A percentile compares a stretch with the other conserved stretches of the same genome.
phyloP scores from a whole-genome alignment of 345 rosid genomes.

The Populus alba region DNA sequence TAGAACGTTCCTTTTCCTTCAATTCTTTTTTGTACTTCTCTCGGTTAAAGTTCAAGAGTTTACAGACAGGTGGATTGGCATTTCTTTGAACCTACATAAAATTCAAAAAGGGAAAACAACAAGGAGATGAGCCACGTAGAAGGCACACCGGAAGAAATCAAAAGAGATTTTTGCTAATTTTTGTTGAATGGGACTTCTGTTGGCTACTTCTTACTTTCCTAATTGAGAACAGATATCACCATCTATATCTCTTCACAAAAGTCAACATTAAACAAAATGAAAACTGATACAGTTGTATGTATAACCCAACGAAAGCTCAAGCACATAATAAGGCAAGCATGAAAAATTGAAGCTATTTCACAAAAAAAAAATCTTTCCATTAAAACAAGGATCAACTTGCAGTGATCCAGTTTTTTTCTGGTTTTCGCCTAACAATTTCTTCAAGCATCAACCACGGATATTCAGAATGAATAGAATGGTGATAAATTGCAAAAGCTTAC shows the following conservation, averaged over 20 bases:
- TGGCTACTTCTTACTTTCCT: neutral
- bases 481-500: conserved; percentile 23
- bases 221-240: neutral
- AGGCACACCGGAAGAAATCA: neutral
- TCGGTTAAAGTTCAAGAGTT: conserved; percentile 50
- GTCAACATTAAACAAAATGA: neutral
- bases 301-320: neutral
- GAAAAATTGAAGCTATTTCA: too few species aligned
- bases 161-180: too few species aligned
- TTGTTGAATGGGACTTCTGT: neutral
- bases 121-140: neutral
- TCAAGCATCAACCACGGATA: neutral
- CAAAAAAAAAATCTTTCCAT: neutral
- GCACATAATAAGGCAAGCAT: too few species aligned
- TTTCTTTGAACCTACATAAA: conserved; percentile 45
- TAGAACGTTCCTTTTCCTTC: conserved; percentile 51
- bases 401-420: too few species aligned
- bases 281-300: too few species aligned
- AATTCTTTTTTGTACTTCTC: conserved; percentile 33
- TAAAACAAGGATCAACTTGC: neutral
- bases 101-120: neutral
- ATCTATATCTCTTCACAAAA: neutral
- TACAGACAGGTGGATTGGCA: conserved; percentile 62
- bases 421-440: too few species aligned
- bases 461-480: neutral